phyloP scores from a whole-genome alignment of 345 rosid genomes.

The Eucalyptus guilfoylei region DNA sequence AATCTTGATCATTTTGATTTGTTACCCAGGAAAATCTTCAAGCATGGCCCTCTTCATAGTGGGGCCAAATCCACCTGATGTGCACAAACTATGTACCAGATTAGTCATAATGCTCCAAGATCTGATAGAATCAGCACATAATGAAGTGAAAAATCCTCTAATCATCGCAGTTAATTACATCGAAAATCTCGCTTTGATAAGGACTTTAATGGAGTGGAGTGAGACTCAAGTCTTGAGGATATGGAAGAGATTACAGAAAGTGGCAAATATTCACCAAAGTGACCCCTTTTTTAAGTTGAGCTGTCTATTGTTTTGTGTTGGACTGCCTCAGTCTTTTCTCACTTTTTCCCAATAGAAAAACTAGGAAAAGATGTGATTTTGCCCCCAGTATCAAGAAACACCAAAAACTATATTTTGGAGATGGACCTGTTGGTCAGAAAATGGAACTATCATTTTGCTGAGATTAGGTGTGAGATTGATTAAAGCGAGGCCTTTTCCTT shows the following conservation, averaged over 20 bases:
- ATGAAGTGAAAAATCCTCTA: conserved; percentile 35
- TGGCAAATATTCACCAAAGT: not conserved
- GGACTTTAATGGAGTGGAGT: not conserved
- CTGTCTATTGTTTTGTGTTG: conserved; percentile 51
- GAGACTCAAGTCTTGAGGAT: not conserved
- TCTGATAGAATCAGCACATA: conserved; percentile 34
- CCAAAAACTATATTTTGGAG: not conserved
- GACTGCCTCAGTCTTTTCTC: conserved; percentile 23
- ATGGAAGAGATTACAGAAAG: not conserved
- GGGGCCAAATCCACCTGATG: conserved; percentile 38
- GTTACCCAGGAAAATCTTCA: conserved; percentile 38
- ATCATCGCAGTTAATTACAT: conserved; percentile 49
- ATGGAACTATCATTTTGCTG: conserved; percentile 17
- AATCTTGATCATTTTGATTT: conserved; percentile 37
- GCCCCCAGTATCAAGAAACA: conserved; percentile 55
- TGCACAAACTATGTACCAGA: conserved; percentile 14
- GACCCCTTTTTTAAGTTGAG: conserved; percentile 18
- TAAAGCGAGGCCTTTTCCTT: not conserved
- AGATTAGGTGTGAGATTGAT: conserved; percentile 3
- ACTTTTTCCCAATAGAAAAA: not conserved
- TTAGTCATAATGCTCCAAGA: conserved; percentile 40
- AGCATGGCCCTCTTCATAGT: not conserved
- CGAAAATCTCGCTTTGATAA: not conserved
- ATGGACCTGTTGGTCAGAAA: not conserved
- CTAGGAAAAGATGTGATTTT: conserved; percentile 10